Conservation (phyloP, 179 eudicot species). For the Patellifolia procumbens region DNA sequence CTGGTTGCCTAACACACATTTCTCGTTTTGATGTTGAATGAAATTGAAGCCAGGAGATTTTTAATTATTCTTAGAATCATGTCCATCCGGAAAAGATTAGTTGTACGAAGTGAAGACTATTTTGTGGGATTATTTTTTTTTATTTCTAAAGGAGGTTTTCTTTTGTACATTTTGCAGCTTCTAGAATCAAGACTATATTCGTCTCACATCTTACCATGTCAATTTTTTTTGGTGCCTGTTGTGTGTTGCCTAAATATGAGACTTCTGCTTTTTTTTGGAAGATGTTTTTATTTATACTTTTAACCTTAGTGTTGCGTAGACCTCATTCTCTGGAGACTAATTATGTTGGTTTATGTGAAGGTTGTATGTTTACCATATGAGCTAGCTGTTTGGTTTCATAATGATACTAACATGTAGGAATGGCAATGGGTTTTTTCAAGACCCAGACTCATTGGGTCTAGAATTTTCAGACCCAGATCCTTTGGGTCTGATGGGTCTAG, state of each 20-base stretch:
- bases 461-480: no score
- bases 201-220: background rate
- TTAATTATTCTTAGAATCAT: background rate
- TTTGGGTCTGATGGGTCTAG: no score
- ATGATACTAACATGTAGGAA: background rate
- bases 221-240: background rate
- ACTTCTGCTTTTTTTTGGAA: background rate
- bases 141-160: background rate
- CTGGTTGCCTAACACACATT: background rate
- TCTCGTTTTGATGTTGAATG: background rate
- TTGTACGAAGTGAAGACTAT: background rate
- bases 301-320: background rate
- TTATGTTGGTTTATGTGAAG: slow-evolving; percentile 8
- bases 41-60: background rate
- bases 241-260: background rate
- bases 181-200: background rate
- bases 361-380: background rate
- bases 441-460: no score
- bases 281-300: no score
- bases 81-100: background rate
- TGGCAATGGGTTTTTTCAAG: no score
- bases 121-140: background rate
- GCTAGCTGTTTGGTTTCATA: background rate
- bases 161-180: background rate
- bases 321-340: background rate